Evolutionary conservation across 2,329 filamentous ascomycete species (phyloP).

Genomic region (Phyllosticta paracitricarpa): DNA sequence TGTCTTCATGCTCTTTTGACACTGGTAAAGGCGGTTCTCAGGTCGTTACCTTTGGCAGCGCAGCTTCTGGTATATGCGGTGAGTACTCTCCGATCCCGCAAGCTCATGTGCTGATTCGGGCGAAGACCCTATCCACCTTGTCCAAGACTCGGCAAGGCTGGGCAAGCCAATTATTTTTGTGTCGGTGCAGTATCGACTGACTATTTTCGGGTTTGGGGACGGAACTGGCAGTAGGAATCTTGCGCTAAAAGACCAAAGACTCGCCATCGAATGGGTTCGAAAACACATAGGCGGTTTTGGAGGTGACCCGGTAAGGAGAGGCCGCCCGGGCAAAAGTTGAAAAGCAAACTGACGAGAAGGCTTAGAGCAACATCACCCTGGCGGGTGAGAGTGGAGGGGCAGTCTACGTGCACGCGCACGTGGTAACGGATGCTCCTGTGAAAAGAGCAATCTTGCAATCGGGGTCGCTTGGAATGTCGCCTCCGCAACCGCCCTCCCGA

Average conservation of each 20-base stretch:
- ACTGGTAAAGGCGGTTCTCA: slow-evolving; percentile 27
- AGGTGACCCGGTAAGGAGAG: slow-evolving; percentile 18
- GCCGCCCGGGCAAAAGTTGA: neutral
- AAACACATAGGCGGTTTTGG: slow-evolving; percentile 19
- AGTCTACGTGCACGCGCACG: slow-evolving; percentile 35
- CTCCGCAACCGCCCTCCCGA: slow-evolving; percentile 28
- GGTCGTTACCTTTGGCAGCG: slow-evolving; percentile 35
- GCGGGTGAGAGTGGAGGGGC: slow-evolving; percentile 39
- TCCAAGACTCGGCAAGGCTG: slow-evolving; percentile 22
- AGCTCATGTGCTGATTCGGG: neutral
- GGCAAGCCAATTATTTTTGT: slow-evolving; percentile 33
- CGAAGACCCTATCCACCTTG: slow-evolving; percentile 1
- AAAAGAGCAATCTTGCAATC: slow-evolving; percentile 32
- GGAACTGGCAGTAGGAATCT: slow-evolving; percentile 28
- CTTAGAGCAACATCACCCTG: slow-evolving; percentile 31
- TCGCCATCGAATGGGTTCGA: slow-evolving; percentile 24
- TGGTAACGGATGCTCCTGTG: slow-evolving; percentile 24
- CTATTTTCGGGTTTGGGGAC: slow-evolving; percentile 38
- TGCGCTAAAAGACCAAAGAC: slow-evolving; percentile 26
- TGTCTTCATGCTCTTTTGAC: slow-evolving; percentile 10
- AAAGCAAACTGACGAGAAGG: neutral
- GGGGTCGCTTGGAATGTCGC: slow-evolving; percentile 34
- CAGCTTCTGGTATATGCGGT: slow-evolving; percentile 34
- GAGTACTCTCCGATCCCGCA: neutral
- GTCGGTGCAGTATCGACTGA: slow-evolving; percentile 35